Conservation (phyloP, 2,329 filamentous ascomycete genomes). For the Trichoderma asperellum region DNA sequence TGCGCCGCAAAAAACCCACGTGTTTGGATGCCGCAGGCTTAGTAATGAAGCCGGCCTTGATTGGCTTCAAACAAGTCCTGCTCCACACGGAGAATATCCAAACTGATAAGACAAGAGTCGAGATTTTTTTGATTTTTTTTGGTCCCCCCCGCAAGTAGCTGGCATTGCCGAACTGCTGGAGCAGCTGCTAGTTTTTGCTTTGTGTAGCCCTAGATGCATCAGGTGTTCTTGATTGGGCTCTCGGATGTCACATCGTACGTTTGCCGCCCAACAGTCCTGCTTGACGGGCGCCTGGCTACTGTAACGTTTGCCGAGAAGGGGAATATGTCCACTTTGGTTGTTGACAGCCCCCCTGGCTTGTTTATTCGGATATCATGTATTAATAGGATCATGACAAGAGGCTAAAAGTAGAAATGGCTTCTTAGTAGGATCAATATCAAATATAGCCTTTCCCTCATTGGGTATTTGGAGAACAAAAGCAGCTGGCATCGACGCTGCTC, state of each 20-base stretch:
- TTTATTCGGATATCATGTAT: not conserved
- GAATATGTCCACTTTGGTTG: not conserved
- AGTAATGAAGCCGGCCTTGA: not conserved
- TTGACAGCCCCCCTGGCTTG: not conserved
- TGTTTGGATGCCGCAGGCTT: constrained; percentile 1
- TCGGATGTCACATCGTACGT: not conserved
- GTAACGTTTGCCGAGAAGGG: not conserved
- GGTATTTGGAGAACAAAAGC: not conserved
- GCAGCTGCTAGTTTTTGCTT: not conserved
- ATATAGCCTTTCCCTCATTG: not conserved
- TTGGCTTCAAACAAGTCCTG: not conserved
- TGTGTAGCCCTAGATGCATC: not conserved
- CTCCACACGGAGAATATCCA: not conserved
- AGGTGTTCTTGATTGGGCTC: not conserved
- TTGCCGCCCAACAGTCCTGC: constrained; percentile 7
- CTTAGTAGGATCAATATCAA: not conserved
- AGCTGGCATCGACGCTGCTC: not conserved
- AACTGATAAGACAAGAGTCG: not conserved
- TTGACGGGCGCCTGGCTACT: not conserved
- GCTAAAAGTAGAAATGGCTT: not conserved
- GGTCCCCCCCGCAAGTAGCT: not conserved
- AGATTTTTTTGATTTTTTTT: not conserved
- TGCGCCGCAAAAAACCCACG: constrained; percentile 20
- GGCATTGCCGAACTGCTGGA: too few species aligned
- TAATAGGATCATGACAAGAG: not conserved